These are phyloP conservation scores for Kodamaea nitidulidarum DNA, from an alignment of 805 yeast species.

Conservation along the genomic window DNA sequence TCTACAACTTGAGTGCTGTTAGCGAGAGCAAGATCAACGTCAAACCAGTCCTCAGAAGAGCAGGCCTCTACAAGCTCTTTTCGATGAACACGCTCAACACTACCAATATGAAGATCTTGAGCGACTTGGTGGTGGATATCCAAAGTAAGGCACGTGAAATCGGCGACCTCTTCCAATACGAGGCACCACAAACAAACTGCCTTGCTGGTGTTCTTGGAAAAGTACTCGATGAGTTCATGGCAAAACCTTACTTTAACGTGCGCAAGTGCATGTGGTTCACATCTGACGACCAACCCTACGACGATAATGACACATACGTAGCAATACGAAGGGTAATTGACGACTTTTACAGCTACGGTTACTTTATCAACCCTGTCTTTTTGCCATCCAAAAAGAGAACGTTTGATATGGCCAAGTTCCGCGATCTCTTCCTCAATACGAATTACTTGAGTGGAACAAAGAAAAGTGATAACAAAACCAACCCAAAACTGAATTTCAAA, in stretches of 20 bases:
- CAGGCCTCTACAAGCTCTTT: constrained; percentile 49
- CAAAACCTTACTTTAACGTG: constrained; percentile 44
- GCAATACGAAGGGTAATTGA: constrained; percentile 53
- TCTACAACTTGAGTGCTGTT: constrained; percentile 38
- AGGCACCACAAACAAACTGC: constrained; percentile 15
- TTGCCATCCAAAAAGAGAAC: constrained; percentile 25
- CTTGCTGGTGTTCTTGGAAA: constrained; percentile 43
- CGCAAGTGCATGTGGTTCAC: constrained; percentile 70
- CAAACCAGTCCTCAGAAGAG: constrained; percentile 21
- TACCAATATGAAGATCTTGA: constrained; percentile 52
- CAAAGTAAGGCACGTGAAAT: constrained; percentile 17
- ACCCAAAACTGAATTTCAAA: constrained; percentile 8
- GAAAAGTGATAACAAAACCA: no score
- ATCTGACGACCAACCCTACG: constrained; percentile 66
- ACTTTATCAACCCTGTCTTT: constrained; percentile 62
- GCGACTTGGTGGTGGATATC: constrained; percentile 53
- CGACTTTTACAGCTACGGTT: constrained; percentile 53
- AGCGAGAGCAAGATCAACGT: constrained; percentile 1
- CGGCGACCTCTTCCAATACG: constrained; percentile 11
- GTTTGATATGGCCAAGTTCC: constrained; percentile 43
- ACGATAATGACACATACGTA: constrained; percentile 39
- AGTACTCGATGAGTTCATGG: constrained; percentile 52
- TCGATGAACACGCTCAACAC: constrained; percentile 53
- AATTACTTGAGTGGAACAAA: constrained; percentile 38
- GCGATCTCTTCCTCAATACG: constrained; percentile 54